These are phyloP conservation scores for Sabuloglossum arenarium DNA, from an alignment of 495 filamentous ascomycete genomes.

Conservation along the genomic window DNA sequence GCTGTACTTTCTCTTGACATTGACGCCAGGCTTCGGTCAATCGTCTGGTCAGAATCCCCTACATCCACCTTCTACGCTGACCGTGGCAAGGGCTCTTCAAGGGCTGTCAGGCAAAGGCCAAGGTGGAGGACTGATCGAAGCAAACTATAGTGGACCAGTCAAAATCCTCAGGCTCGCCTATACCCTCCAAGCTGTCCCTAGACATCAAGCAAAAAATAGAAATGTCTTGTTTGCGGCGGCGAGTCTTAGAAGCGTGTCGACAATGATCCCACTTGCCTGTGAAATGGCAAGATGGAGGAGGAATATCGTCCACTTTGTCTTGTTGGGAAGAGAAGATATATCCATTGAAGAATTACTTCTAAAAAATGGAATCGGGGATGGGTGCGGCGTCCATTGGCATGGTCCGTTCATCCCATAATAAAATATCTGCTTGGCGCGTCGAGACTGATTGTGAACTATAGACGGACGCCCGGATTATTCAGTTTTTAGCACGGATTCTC, in stretches of 20 bases:
- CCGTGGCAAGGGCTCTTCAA: background rate
- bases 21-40: background rate
- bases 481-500: conserved; percentile 25
- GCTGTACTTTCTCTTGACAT: background rate
- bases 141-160: conserved; percentile 6
- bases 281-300: conserved; percentile 33
- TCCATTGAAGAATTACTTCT: conserved; percentile 26
- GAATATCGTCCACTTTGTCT: conserved; percentile 36
- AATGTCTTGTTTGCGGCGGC: conserved; percentile 39
- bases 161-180: conserved; percentile 1
- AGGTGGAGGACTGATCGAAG: background rate
- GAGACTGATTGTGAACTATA: conserved; percentile 7
- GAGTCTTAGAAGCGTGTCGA: conserved; percentile 30
- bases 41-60: no score
- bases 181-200: conserved; percentile 1
- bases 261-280: conserved; percentile 37
- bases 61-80: background rate
- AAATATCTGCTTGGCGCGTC: background rate
- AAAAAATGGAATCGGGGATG: conserved; percentile 33
- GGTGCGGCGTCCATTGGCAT: conserved; percentile 34
- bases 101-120: background rate
- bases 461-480: conserved; percentile 34
- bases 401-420: conserved; percentile 16
- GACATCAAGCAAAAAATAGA: conserved; percentile 17
- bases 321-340: conserved; percentile 34